A percentile compares a stretch with the other conserved stretches of the same genome.
phyloP scores from a whole-genome alignment of 495 filamentous ascomycete genomes.

The Daldinia childiae region DNA sequence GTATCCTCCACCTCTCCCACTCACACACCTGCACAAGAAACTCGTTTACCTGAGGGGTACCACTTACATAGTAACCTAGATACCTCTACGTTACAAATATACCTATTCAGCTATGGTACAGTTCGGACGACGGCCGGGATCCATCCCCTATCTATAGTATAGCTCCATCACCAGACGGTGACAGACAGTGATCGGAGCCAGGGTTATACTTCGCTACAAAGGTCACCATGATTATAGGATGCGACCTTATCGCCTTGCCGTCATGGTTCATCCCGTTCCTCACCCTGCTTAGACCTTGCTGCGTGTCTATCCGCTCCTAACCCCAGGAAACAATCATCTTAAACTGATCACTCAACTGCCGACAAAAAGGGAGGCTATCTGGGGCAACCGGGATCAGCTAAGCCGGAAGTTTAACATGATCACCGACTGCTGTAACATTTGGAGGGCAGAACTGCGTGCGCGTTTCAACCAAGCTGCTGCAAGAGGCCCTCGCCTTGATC shows the following conservation, averaged over 20 bases:
- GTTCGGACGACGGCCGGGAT: slow-evolving; percentile 14
- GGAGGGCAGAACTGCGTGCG: neutral
- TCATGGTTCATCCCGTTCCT: slow-evolving; percentile 35
- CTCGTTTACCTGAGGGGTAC: slow-evolving; percentile 2
- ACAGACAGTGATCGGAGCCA: slow-evolving; percentile 36
- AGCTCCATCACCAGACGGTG: slow-evolving; percentile 34
- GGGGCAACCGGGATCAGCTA: slow-evolving; percentile 16
- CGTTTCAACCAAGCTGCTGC: slow-evolving; percentile 15
- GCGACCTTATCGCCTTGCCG: slow-evolving; percentile 34
- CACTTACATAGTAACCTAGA: slow-evolving; percentile 8
- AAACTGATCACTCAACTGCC: slow-evolving; percentile 38
- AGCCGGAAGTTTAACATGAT: neutral
- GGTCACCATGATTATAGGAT: slow-evolving; percentile 21
- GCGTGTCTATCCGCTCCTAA: slow-evolving; percentile 25
- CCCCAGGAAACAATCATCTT: slow-evolving; percentile 28
- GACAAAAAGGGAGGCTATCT: slow-evolving; percentile 23
- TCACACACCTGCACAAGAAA: slow-evolving; percentile 1
- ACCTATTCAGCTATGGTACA: neutral
- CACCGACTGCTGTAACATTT: slow-evolving; percentile 2
- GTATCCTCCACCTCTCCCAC: neutral
- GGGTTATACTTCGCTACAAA: slow-evolving; percentile 28
- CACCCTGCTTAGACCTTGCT: slow-evolving; percentile 8
- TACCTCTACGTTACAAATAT: neutral
- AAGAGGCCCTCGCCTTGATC: slow-evolving; percentile 8
- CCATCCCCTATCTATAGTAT: slow-evolving; percentile 17